These are phyloP conservation scores for Pseudocercospora pini-densiflorae DNA, from an alignment of 2,329 filamentous ascomycete species.

Conservation along the genomic window DNA sequence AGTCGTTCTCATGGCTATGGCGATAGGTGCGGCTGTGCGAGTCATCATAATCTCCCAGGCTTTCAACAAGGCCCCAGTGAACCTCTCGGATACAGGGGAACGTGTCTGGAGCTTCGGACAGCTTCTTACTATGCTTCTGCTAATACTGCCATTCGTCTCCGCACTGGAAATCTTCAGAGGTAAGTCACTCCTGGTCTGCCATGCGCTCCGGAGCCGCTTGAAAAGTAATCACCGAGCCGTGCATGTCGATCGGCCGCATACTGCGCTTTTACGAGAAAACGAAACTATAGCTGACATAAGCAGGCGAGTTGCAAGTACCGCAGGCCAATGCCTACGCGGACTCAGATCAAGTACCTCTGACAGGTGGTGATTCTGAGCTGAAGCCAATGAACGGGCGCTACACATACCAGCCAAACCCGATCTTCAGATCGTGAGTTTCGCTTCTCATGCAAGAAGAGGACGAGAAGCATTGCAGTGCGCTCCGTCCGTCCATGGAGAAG, in stretches of 20 bases:
- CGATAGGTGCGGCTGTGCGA: conserved; percentile 62
- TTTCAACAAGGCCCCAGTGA: conserved; percentile 59
- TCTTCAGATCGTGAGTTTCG: conserved; percentile 19
- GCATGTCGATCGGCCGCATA: too few relatives aligned
- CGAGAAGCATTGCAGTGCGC: not conserved
- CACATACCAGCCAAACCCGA: conserved; percentile 25
- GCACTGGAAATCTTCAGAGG: conserved; percentile 64
- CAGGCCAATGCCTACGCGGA: conserved; percentile 20
- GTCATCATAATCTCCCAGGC: conserved; percentile 64
- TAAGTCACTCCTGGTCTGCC: conserved; percentile 34
- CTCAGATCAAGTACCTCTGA: conserved; percentile 27
- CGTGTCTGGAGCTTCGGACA: conserved; percentile 67
- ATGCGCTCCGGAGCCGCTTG: not conserved
- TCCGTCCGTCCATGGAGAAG: not conserved
- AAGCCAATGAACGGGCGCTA: conserved; percentile 10
- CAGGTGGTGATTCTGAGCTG: conserved; percentile 12
- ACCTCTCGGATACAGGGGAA: conserved; percentile 59
- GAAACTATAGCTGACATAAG: not conserved
- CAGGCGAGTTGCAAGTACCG: conserved; percentile 31
- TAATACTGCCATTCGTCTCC: conserved; percentile 64
- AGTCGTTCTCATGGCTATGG: conserved; percentile 56
- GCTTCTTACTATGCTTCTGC: conserved; percentile 62
- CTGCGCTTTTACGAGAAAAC: not conserved
- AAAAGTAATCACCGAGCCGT: not conserved
- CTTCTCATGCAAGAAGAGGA: too few relatives aligned